Evolutionary conservation across 2,329 filamentous ascomycete species (phyloP), one percentile per base, ranked within the genome.

Genomic region (Cadophora sp.): DNA sequence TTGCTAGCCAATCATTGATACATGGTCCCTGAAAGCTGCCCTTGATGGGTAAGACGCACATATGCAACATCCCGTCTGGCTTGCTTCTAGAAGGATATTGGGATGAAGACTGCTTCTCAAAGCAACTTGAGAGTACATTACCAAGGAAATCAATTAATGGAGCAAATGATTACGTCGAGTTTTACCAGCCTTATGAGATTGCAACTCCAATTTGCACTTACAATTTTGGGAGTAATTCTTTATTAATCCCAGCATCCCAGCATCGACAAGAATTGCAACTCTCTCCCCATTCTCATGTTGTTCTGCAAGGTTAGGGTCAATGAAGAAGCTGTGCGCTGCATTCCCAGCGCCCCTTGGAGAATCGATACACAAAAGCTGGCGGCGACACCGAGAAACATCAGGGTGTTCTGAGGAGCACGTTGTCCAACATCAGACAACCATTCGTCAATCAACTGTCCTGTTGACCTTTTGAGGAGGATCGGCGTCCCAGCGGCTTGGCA

Each of bases 21-120:
- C 27, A 56, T 56, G 51, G 51, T 56, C 30, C 51, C 51, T 56
- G 51, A 39, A 39, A 20, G 16, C 18, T 20, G 36, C 27, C 50
- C 50, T 16, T 33, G 24, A 51, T 7, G 24, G 22, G 48, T 24
- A 51, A 51, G 48, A 51, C 3, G 24, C 27, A 33, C 24, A 55
- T 55, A 30, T 55, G 24, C 50, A 55, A 27, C 50, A n/a, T 55
- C 50, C 50, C 50, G 27, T 55, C 27, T 33, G 16, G 27, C 18
- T 30, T 30, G 14, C 50, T 55, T 55, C 50, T 24, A 55, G 50
- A 55, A 55, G 27, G 50, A 30, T 55, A 24, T 22, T 36, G 27
- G 50, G 14, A 48, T 18, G 24, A 33, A 5, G 27, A 14, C 16
- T 36, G 5, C 14, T 7, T 13, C 14, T n/a, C 16, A 55, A 18